Evolutionary conservation across 352 stramenopile genomes (phyloP).

Genomic region (Phytophthora fragariaefolia): DNA sequence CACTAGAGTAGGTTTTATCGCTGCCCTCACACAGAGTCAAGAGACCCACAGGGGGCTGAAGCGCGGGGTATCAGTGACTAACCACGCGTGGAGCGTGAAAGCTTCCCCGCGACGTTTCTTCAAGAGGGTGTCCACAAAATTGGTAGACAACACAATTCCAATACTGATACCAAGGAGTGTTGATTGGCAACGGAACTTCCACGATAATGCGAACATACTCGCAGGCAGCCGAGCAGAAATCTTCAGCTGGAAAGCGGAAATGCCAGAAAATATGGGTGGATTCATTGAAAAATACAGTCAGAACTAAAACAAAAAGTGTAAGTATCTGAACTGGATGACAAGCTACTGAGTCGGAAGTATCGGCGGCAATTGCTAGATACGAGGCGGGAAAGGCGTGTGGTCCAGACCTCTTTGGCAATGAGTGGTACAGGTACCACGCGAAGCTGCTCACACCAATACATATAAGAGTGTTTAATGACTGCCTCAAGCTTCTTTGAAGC

Average conservation of each 20-base stretch:
- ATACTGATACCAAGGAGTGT: no score
- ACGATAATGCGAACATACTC: slow-evolving; percentile 8
- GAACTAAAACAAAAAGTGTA: background rate
- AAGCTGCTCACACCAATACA: background rate
- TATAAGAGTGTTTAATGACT: background rate
- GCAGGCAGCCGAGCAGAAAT: background rate
- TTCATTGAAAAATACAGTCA: background rate
- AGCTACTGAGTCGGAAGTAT: background rate
- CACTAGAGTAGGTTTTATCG: no score
- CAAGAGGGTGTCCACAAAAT: no score
- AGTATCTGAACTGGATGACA: background rate
- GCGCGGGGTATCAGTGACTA: no score
- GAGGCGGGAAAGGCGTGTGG: background rate
- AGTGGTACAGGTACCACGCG: slow-evolving; percentile 1
- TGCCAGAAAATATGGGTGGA: background rate
- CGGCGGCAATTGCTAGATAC: background rate
- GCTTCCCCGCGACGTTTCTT: no score
- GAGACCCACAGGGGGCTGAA: no score
- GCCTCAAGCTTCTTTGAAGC: slow-evolving; percentile 6
- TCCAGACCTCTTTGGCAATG: background rate
- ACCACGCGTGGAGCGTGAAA: no score
- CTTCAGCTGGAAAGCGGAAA: background rate
- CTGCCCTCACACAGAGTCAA: no score
- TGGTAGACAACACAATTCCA: no score
- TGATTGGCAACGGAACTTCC: background rate